Conservation (phyloP, 768 basidiomycete species). For the Sporobolomyces roseus region DNA sequence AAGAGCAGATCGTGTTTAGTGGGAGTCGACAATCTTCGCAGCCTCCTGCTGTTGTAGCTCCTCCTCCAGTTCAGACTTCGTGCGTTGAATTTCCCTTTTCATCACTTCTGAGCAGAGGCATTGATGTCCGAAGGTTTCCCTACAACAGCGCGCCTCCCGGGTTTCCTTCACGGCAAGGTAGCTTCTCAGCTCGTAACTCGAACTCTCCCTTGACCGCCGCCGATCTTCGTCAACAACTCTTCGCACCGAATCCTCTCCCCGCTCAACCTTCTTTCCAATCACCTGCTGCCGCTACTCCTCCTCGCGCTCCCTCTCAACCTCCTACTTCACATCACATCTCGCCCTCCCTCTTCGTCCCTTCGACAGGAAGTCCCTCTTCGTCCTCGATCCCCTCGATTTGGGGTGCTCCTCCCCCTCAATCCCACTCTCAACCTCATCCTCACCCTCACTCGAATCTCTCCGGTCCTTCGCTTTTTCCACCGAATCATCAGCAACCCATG, state of each 20-base stretch:
- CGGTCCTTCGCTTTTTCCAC: background rate
- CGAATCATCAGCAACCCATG: conserved; percentile 3
- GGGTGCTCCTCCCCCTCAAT: background rate
- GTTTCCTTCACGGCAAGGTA: conserved; percentile 6
- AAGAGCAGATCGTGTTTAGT: conserved; percentile 69
- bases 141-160: background rate
- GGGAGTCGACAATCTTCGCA: conserved; percentile 10
- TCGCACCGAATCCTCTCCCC: background rate
- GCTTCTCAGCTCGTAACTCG: background rate
- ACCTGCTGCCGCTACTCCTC: background rate
- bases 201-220: conserved; percentile 7
- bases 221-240: conserved; percentile 19
- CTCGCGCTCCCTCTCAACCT: background rate
- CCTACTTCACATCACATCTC: background rate
- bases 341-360: background rate
- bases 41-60: background rate
- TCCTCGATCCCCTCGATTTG: background rate
- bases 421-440: background rate
- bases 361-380: background rate
- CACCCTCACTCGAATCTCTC: background rate
- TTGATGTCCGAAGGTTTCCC: background rate
- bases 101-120: background rate
- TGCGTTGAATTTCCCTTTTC: background rate
- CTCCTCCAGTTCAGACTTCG: background rate
- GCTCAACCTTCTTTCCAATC: too few relatives aligned